phyloP scores from a whole-genome alignment of 2,329 filamentous ascomycete species.

The Harringtonia lauricola region DNA sequence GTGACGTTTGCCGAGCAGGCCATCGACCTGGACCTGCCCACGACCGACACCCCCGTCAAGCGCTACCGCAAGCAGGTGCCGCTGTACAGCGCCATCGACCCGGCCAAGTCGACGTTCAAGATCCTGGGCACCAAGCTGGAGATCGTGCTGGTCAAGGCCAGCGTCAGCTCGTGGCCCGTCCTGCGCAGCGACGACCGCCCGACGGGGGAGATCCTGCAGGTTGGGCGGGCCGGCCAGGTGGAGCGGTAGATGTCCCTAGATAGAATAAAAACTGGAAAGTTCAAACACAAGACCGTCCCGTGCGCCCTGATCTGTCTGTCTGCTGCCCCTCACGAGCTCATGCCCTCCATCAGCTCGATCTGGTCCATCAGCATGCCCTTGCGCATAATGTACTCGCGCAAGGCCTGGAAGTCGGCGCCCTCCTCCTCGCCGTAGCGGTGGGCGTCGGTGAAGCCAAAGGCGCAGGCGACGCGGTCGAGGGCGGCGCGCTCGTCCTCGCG shows the following conservation, averaged over 20 bases:
- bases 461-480: conserved; percentile 72
- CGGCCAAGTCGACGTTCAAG: conserved; percentile 64
- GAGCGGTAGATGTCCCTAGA: conserved; percentile 12
- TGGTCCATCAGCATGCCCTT: conserved; percentile 86
- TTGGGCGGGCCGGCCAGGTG: conserved; percentile 60
- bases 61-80: conserved; percentile 64
- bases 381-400: conserved; percentile 72
- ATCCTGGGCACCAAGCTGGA: conserved; percentile 86
- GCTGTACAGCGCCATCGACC: conserved; percentile 67
- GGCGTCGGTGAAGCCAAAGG: conserved; percentile 83
- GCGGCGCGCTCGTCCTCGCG: conserved; percentile 84
- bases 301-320: background rate
- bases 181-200: conserved; percentile 63
- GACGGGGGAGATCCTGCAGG: conserved; percentile 73
- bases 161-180: conserved; percentile 75
- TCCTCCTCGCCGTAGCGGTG: conserved; percentile 81
- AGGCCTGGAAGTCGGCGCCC: conserved; percentile 76
- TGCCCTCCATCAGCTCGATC: conserved; percentile 84
- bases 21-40: conserved; percentile 73
- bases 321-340: conserved; percentile 31
- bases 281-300: background rate
- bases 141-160: conserved; percentile 59
- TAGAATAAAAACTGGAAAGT: background rate
- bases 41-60: conserved; percentile 65
- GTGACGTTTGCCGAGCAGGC: conserved; percentile 55